Evolutionary conservation across 2,329 filamentous ascomycete species (phyloP).

Genomic region (Tolypocladium tropicale): DNA sequence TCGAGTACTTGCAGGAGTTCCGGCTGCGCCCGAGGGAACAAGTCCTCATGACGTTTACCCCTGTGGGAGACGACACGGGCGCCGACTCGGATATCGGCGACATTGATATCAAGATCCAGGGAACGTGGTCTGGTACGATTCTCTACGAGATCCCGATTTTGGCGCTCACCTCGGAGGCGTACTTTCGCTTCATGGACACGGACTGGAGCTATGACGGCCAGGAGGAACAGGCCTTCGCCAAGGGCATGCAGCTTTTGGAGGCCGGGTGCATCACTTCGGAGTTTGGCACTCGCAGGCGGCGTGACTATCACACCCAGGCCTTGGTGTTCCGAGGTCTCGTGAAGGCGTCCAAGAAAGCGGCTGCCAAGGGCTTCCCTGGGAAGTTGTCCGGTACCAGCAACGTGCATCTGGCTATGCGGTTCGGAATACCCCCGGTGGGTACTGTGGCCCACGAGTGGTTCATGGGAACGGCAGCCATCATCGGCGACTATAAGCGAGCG

Average conservation of each 20-base stretch:
- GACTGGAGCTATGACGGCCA: conserved; percentile 88
- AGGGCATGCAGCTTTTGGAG: conserved; percentile 68
- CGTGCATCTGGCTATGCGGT: conserved; percentile 92
- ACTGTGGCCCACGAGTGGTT: conserved; percentile 97
- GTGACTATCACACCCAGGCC: conserved; percentile 92
- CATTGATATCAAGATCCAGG: conserved; percentile 65
- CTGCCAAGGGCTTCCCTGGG: conserved; percentile 54
- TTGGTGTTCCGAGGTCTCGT: conserved; percentile 82
- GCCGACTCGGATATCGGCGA: conserved; percentile 61
- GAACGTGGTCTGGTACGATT: conserved; percentile 89
- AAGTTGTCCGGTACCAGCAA: conserved; percentile 86
- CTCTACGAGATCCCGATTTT: conserved; percentile 95
- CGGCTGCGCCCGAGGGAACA: conserved; percentile 73
- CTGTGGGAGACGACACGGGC: conserved; percentile 45
- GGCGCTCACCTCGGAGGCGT: conserved; percentile 86
- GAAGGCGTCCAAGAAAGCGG: conserved; percentile 62
- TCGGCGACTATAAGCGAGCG: conserved; percentile 71
- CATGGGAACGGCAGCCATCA: conserved; percentile 94
- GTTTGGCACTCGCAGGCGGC: conserved; percentile 79
- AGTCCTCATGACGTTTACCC: conserved; percentile 57
- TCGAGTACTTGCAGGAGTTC: conserved; percentile 74
- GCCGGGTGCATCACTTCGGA: conserved; percentile 85
- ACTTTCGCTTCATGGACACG: conserved; percentile 91
- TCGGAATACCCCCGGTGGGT: conserved; percentile 73
- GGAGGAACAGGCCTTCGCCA: conserved; percentile 72